Percentiles rank a stretch among this genome's conserved stretches.
phyloP scores from a whole-genome alignment of 2,329 filamentous ascomycete genomes.

The Neoarthrinium moseri region DNA sequence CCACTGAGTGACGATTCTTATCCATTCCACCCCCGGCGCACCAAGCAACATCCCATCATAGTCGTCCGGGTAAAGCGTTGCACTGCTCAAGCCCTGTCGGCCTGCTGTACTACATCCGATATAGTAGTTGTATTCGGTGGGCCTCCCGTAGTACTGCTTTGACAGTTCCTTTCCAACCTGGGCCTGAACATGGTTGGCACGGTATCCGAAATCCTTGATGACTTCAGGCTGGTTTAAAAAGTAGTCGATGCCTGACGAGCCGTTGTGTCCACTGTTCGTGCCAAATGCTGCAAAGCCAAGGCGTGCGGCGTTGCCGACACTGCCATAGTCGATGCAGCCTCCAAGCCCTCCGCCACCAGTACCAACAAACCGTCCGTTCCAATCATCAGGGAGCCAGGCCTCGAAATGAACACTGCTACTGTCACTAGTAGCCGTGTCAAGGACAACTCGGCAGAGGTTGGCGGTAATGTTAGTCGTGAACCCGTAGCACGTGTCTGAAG shows the following conservation, averaged over 20 bases:
- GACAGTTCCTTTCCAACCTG: constrained; percentile 46
- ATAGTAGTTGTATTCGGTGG: constrained; percentile 48
- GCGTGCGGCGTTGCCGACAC: constrained; percentile 18
- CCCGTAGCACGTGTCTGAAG: too few species aligned
- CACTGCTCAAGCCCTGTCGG: constrained; percentile 54
- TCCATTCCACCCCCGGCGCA: constrained; percentile 37
- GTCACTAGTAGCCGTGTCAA: neutral
- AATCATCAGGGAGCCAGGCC: neutral
- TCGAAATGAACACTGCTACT: neutral
- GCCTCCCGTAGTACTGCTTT: constrained; percentile 42
- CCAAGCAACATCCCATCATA: constrained; percentile 58
- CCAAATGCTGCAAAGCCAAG: constrained; percentile 42
- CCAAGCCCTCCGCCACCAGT: neutral
- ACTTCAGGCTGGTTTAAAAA: constrained; percentile 34
- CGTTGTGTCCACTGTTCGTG: constrained; percentile 43
- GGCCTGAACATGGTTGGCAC: constrained; percentile 45
- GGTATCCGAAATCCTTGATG: constrained; percentile 40
- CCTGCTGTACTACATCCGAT: constrained; percentile 60
- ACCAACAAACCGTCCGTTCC: constrained; percentile 3
- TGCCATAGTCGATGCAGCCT: neutral
- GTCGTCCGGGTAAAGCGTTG: constrained; percentile 52
- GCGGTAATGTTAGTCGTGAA: too few species aligned
- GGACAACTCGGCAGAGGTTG: constrained; percentile 24
- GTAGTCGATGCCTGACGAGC: constrained; percentile 28
- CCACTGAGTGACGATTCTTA: constrained; percentile 35